Evolutionary conservation across 1,284 basidiomycete species (phyloP).

Genomic region (Salmacisia buchloeana): DNA sequence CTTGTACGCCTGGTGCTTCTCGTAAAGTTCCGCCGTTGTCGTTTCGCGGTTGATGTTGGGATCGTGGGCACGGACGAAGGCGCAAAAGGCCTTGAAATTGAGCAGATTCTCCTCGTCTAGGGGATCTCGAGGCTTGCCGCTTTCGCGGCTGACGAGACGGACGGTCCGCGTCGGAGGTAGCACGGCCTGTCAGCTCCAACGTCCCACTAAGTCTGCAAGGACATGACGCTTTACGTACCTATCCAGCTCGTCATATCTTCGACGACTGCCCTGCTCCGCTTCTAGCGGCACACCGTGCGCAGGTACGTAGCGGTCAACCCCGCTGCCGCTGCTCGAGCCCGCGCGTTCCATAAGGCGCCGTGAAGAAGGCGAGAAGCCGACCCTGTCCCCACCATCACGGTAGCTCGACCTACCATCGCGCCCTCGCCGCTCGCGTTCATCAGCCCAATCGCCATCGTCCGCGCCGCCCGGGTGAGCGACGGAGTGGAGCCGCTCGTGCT

Average conservation of each 20-base stretch:
- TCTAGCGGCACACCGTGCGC: not conserved
- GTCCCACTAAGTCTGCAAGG: conserved; percentile 14
- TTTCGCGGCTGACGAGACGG: conserved; percentile 1
- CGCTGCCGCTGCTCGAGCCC: not conserved
- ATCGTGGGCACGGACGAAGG: not conserved
- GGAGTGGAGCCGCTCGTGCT: not conserved
- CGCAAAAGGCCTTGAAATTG: conserved; percentile 11
- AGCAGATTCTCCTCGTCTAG: not conserved
- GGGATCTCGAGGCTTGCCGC: not conserved
- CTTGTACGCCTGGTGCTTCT: conserved; percentile 38
- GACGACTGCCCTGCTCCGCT: not conserved
- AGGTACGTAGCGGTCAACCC: not conserved
- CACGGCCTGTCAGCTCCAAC: not conserved
- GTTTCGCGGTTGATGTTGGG: not conserved
- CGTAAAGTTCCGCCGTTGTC: conserved; percentile 27
- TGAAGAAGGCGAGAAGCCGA: too few relatives aligned
- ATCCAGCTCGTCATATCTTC: not conserved
- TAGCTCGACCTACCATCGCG: not conserved
- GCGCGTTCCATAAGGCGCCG: not conserved
- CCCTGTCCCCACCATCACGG: too few relatives aligned
- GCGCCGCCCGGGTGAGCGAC: conserved; percentile 1
- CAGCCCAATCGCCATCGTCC: conserved; percentile 16
- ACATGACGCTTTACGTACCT: not conserved
- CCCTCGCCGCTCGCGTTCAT: conserved; percentile 15
- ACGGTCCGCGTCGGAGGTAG: not conserved